Evolutionary conservation across 2,329 filamentous ascomycete species (phyloP).

Genomic region (Neofusicoccum laricinum): DNA sequence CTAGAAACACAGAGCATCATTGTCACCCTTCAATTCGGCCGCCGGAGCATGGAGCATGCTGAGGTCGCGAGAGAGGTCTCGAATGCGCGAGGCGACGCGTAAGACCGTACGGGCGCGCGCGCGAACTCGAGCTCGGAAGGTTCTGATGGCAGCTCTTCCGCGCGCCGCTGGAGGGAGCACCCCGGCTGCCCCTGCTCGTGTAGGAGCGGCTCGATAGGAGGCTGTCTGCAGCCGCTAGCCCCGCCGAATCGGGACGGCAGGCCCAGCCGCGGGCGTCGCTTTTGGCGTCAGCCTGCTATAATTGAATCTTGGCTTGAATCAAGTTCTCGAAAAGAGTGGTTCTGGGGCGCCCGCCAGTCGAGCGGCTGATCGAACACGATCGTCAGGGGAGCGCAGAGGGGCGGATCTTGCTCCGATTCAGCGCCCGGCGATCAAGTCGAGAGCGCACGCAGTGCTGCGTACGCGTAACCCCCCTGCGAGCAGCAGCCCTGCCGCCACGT

Average conservation of each 20-base stretch:
- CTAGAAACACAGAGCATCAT: background rate
- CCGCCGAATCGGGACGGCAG: background rate
- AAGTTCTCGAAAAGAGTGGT: background rate
- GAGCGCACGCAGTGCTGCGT: background rate
- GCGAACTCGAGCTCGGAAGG: background rate
- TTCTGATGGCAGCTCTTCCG: background rate
- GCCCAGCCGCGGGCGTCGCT: background rate
- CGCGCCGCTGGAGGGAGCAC: conserved; percentile 4
- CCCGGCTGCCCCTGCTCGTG: conserved; percentile 1
- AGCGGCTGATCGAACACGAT: conserved; percentile 14
- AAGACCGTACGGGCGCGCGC: background rate
- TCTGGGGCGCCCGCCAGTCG: background rate
- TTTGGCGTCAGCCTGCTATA: background rate
- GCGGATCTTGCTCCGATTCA: conserved; percentile 12
- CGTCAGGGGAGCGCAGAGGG: background rate
- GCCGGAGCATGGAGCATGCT: background rate
- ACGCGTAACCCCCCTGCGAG: background rate
- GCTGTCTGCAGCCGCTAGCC: background rate
- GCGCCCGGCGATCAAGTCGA: conserved; percentile 6
- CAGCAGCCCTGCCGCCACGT: background rate
- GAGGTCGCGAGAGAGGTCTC: background rate
- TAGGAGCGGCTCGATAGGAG: conserved; percentile 4
- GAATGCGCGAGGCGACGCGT: conserved; percentile 7
- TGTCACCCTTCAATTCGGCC: background rate
- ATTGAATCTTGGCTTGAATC: background rate